Evolutionary conservation across 495 filamentous ascomycete genomes (phyloP).

Genomic region (Bacidia rubella): DNA sequence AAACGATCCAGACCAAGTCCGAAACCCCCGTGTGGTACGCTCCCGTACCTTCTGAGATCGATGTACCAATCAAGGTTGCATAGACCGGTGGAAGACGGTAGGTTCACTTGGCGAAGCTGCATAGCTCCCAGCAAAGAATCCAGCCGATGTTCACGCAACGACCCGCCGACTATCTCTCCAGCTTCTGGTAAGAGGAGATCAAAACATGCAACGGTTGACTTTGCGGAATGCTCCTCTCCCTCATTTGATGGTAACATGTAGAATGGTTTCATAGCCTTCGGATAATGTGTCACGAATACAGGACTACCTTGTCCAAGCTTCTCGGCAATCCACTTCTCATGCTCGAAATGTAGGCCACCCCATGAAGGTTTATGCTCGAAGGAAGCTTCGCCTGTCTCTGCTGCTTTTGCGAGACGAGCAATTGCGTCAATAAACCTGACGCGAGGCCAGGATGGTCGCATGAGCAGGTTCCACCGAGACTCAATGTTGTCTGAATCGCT

Average conservation of each 20-base stretch:
- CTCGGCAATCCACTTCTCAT: slow-evolving; percentile 78
- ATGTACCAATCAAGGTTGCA: slow-evolving; percentile 73
- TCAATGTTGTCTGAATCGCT: slow-evolving; percentile 32
- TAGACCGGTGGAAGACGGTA: slow-evolving; percentile 21
- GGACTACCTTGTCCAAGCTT: slow-evolving; percentile 54
- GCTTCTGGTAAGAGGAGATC: slow-evolving; percentile 84
- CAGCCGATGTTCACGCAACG: slow-evolving; percentile 80
- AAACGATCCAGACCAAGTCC: slow-evolving; percentile 88
- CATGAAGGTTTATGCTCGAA: slow-evolving; percentile 59
- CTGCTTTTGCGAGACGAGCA: slow-evolving; percentile 46
- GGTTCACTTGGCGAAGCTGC: slow-evolving; percentile 31
- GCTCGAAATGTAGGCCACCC: slow-evolving; percentile 80
- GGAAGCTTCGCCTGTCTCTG: slow-evolving; percentile 28
- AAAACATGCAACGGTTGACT: slow-evolving; percentile 76
- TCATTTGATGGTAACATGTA: slow-evolving; percentile 64
- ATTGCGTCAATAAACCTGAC: slow-evolving; percentile 80
- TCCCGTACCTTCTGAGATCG: slow-evolving; percentile 88
- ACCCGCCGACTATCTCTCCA: slow-evolving; percentile 84
- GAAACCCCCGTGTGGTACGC: slow-evolving; percentile 91
- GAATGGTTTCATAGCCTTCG: slow-evolving; percentile 76
- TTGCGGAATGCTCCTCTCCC: slow-evolving; percentile 3
- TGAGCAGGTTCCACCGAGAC: slow-evolving; percentile 57
- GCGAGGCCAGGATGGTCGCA: slow-evolving; percentile 54
- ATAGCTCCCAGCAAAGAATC: slow-evolving; percentile 58
- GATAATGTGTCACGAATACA: slow-evolving; percentile 90